A percentile compares a stretch with the other conserved stretches of the same genome.
These are phyloP conservation scores for Globisporangium rhizosaccharum DNA, from an alignment of 352 stramenopile species.

Conservation along the genomic window DNA sequence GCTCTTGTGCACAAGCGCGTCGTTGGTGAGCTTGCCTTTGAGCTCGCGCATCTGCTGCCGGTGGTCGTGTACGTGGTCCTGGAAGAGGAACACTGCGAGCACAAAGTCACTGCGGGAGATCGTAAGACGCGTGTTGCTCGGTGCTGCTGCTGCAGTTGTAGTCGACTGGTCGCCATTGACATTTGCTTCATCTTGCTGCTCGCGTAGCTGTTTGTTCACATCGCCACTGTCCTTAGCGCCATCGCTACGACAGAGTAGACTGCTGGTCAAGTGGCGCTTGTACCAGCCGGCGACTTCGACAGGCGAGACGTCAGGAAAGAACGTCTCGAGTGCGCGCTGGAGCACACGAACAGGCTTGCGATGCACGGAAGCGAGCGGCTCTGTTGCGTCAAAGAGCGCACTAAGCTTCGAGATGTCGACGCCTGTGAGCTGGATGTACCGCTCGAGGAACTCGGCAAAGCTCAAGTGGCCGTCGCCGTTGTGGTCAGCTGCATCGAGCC, in stretches of 20 bases:
- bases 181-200: not conserved
- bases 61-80: conserved; percentile 17
- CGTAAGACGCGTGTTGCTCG: conserved; percentile 3
- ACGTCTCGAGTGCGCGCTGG: conserved; percentile 17
- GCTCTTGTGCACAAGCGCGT: conserved; percentile 44
- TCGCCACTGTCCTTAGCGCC: not conserved
- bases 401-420: conserved; percentile 30
- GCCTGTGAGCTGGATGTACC: conserved; percentile 45
- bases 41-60: conserved; percentile 19
- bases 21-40: conserved; percentile 30
- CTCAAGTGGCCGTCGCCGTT: conserved; percentile 28
- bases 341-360: conserved; percentile 32
- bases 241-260: conserved; percentile 5
- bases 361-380: conserved; percentile 23
- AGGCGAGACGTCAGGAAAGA: conserved; percentile 22
- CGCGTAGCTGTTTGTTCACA: not conserved
- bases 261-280: conserved; percentile 18
- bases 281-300: conserved; percentile 30
- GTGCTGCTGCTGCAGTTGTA: too few relatives aligned
- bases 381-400: conserved; percentile 31
- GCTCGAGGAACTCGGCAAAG: conserved; percentile 64
- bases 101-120: conserved; percentile 56
- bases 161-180: not conserved
- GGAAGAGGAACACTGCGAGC: conserved; percentile 52
- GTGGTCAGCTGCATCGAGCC: conserved; percentile 29